phyloP scores from a whole-genome alignment of 257 asterid genomes.

The Solanum clarkiae region DNA sequence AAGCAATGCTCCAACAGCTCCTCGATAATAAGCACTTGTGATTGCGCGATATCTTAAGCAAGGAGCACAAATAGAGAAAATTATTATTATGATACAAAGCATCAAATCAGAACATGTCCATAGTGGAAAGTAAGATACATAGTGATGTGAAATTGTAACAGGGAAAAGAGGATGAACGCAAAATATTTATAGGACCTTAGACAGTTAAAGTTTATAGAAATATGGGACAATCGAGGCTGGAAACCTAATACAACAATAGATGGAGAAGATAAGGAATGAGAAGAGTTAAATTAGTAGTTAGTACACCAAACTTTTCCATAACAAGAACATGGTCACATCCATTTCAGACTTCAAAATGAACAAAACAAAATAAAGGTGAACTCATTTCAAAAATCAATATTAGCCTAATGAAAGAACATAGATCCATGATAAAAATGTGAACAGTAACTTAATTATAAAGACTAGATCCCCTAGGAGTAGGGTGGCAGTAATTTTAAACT shows the following conservation, averaged over 20 bases:
- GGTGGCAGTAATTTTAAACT: not conserved
- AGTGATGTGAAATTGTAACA: not conserved
- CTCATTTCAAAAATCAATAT: not conserved
- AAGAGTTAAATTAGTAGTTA: not conserved
- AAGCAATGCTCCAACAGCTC: not conserved
- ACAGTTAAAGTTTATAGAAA: not conserved
- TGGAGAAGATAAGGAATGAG: not conserved
- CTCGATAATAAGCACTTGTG: conserved; percentile 1
- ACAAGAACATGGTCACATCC: not conserved
- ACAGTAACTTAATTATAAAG: not conserved
- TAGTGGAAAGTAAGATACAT: not conserved
- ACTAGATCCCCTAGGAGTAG: not conserved
- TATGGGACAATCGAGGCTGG: not conserved
- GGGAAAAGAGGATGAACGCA: not conserved
- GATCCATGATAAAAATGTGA: not conserved
- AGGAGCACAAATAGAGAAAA: not conserved
- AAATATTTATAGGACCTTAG: not conserved
- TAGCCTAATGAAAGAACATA: not conserved
- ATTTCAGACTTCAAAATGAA: not conserved
- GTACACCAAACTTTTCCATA: not conserved
- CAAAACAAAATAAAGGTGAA: not conserved
- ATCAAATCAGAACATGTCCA: not conserved
- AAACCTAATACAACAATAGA: not conserved
- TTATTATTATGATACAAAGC: not conserved
- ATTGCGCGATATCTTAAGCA: not conserved